These are phyloP conservation scores for Ajuga chamaepitys DNA, from an alignment of 257 asterid species.

Conservation along the genomic window DNA sequence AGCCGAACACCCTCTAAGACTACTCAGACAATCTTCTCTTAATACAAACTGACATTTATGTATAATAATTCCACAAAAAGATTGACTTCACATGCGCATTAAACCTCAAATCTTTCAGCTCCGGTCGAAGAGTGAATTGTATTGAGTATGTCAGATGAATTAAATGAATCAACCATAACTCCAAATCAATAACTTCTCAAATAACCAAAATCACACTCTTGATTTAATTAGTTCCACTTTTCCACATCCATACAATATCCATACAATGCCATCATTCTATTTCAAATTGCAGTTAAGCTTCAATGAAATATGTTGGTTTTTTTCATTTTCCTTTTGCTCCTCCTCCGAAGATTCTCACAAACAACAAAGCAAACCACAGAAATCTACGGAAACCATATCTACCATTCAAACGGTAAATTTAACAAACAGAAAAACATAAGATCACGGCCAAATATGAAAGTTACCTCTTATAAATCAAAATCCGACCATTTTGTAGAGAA, in stretches of 20 bases:
- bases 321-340: too few relatives aligned
- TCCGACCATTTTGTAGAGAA: slow-evolving; percentile 49
- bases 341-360: neutral
- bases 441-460: neutral
- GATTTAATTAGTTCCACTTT: neutral
- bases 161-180: neutral
- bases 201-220: neutral
- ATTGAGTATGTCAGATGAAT: neutral
- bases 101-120: neutral
- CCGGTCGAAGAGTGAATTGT: neutral
- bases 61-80: neutral
- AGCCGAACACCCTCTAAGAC: too few relatives aligned
- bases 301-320: too few relatives aligned
- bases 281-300: neutral
- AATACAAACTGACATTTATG: neutral
- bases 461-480: slow-evolving; percentile 41
- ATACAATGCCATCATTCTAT: neutral
- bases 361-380: neutral
- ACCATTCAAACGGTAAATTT: neutral
- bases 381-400: neutral
- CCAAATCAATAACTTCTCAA: neutral
- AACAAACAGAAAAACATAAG: neutral
- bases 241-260: neutral
- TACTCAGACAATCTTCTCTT: neutral
- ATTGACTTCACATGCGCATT: neutral